phyloP scores from a whole-genome alignment of 805 yeast species.

The Metschnikowia arizonensis region DNA sequence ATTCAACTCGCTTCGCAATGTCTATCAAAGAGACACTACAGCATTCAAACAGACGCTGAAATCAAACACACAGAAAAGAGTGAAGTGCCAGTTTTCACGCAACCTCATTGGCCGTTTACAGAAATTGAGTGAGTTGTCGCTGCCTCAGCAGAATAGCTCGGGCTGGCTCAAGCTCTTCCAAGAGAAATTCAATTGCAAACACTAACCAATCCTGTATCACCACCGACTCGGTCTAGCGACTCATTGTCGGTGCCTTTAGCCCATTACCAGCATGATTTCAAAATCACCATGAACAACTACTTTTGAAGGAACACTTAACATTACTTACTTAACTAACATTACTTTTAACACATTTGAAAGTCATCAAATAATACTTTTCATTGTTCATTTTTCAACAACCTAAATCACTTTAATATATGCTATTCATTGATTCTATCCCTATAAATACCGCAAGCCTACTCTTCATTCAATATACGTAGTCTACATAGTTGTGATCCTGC shows the following conservation, averaged over 20 bases:
- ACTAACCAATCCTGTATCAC: neutral
- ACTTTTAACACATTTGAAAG: neutral
- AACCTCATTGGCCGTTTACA: constrained; percentile 23
- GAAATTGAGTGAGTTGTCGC: constrained; percentile 15
- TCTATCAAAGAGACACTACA: neutral
- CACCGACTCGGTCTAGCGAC: constrained; percentile 5
- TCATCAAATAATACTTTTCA: neutral
- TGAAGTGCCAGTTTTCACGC: constrained; percentile 29
- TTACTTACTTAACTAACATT: too few species aligned
- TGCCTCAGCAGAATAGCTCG: constrained; percentile 9
- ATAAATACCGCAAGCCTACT: too few species aligned
- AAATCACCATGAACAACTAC: too few species aligned
- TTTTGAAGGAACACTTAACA: too few species aligned
- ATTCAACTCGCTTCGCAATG: neutral
- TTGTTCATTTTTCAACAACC: too few species aligned
- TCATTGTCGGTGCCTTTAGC: neutral
- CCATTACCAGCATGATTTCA: neutral
- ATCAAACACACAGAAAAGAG: constrained; percentile 5
- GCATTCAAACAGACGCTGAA: constrained; percentile 1
- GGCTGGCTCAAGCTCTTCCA: constrained; percentile 12
- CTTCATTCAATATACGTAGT: neutral
- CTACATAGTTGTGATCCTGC: neutral
- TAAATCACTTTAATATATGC: too few species aligned
- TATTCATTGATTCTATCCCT: too few species aligned
- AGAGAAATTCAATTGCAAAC: constrained; percentile 10